Conservation (phyloP, 2,329 filamentous ascomycete species). For the Metarhizium humberi region DNA sequence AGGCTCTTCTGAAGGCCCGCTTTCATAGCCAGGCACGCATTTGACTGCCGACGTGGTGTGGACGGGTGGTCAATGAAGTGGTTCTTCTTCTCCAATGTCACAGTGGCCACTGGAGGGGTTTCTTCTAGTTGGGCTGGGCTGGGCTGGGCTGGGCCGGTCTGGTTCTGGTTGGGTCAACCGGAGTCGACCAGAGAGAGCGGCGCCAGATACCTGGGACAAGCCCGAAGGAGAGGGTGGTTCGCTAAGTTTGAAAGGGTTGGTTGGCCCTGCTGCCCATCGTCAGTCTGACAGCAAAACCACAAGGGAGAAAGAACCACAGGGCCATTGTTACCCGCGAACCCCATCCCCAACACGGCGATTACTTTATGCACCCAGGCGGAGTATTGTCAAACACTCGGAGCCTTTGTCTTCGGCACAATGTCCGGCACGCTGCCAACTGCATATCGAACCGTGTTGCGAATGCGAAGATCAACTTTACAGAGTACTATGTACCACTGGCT, state of each 20-base stretch:
- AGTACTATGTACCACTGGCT: too few relatives aligned
- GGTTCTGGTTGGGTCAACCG: neutral
- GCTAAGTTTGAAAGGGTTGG: neutral
- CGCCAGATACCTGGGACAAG: neutral
- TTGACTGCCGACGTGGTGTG: conserved; percentile 9
- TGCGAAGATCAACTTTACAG: too few relatives aligned
- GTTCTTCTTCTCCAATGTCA: conserved; percentile 6
- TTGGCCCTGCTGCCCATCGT: too few relatives aligned
- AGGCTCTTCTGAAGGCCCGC: conserved; percentile 12
- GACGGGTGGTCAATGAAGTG: conserved; percentile 8
- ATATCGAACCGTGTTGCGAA: too few relatives aligned
- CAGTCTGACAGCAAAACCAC: neutral
- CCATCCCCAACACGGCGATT: neutral
- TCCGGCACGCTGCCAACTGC: too few relatives aligned
- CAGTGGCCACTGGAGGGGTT: conserved; percentile 1
- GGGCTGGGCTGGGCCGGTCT: neutral
- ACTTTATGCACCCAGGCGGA: neutral
- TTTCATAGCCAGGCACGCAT: conserved; percentile 7
- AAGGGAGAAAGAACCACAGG: neutral
- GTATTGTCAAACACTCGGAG: neutral
- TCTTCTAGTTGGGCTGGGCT: neutral
- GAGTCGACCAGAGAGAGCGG: neutral
- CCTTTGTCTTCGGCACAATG: too few relatives aligned
- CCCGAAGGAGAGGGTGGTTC: neutral
- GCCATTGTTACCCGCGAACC: conserved; percentile 1